Evolutionary conservation across 1,284 basidiomycete species (phyloP), one percentile per base, ranked within the genome.

Genomic region (Crucibulum parvulum): DNA sequence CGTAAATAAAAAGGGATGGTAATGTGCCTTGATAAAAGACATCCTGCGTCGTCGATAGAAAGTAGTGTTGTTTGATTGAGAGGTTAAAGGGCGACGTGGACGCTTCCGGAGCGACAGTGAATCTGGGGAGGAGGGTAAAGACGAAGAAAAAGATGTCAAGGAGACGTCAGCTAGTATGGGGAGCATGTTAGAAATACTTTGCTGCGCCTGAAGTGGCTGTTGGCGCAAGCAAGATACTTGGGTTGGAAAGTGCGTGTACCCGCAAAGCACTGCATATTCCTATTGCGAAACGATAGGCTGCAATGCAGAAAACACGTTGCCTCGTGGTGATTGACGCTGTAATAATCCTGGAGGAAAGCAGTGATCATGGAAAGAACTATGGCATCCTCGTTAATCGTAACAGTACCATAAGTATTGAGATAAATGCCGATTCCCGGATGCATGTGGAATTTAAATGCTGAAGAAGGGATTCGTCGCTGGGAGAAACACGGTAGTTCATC

Each of bases 1-100:
- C 18, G 84, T 78, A 66, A 92, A 93, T 55, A 92, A 79, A 67
- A 88, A 83, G 2, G 90, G 88, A 64, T 91, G 89, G 65, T 88
- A 89, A 66, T 84, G 80, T 6, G 82, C 81, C 69, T 83, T 80
- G 61, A 82, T 70, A 58, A 77, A 76, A 31, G 81, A 72, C 78
- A 81, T 81, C 35, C 56, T 68, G 53, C 51, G 60, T 51, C 59
- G 66, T 59, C 47, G 59, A 11, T 24, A 35, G 50, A 46, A 41
- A 54, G 38, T 24, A 34, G 24, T 10, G 15, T 13, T 52, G n/a
- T 45, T 36, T 8, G 47, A 51, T 7, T 68, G 56, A 66, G 64
- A 67, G 41, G 38, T 31, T 3, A 37, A 41, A 37, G 35, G 54
- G 38, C 43, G 39, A 45, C 11, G 53, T 35, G 11, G 46, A 39